phyloP scores from a whole-genome alignment of 2,329 filamentous ascomycete genomes.

The Aspergillus udagawae region DNA sequence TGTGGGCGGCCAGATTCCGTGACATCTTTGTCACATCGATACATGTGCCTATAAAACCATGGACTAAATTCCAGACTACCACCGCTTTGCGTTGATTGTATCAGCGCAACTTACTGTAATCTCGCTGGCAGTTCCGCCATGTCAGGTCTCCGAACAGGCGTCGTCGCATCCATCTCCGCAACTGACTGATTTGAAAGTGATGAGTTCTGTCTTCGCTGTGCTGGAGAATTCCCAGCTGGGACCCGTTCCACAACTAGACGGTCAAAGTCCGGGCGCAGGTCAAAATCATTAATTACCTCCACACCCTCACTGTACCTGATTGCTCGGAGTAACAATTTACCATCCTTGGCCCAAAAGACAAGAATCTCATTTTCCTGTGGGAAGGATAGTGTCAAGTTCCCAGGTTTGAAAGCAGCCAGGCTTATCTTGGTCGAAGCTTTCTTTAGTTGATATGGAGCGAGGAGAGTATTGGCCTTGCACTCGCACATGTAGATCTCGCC shows the following conservation, averaged over 20 bases:
- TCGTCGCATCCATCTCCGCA: constrained; percentile 9
- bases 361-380: constrained; percentile 18
- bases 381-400: constrained; percentile 27
- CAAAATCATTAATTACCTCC: constrained; percentile 28
- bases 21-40: not conserved
- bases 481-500: constrained; percentile 35
- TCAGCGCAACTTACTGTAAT: not conserved
- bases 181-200: constrained; percentile 11
- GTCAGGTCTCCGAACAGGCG: constrained; percentile 10
- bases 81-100: not conserved
- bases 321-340: constrained; percentile 24
- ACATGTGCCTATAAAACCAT: not conserved
- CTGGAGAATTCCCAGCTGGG: constrained; percentile 7
- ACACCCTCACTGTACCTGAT: constrained; percentile 19
- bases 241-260: constrained; percentile 19
- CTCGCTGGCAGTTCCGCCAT: constrained; percentile 16
- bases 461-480: constrained; percentile 23
- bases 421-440: constrained; percentile 29
- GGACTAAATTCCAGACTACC: not conserved
- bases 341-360: constrained; percentile 19
- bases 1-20: not conserved
- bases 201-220: constrained; percentile 12
- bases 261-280: constrained; percentile 31
- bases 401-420: constrained; percentile 29
- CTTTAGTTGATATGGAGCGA: constrained; percentile 28